Percentiles rank a stretch among this genome's conserved stretches.
These are phyloP conservation scores for Lantana camara DNA, from an alignment of 257 asterid genomes.

Conservation along the genomic window DNA sequence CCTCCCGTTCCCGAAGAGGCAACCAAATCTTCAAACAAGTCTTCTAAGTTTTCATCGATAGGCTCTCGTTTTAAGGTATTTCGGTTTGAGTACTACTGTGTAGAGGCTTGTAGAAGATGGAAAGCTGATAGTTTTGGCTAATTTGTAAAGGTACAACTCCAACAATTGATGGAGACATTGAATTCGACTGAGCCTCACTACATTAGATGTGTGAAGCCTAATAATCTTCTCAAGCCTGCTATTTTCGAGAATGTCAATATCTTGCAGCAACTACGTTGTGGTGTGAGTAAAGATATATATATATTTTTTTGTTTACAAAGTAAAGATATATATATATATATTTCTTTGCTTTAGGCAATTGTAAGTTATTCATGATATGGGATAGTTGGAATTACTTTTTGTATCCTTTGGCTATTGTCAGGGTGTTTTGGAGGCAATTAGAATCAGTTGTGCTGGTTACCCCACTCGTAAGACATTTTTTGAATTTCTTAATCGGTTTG, in stretches of 20 bases:
- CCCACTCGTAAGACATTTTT: slow-evolving; percentile 94
- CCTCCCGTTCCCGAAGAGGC: slow-evolving; percentile 85
- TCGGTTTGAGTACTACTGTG: not conserved
- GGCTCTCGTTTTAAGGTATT: slow-evolving; percentile 94
- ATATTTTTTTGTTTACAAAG: too few species aligned
- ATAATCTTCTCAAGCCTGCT: slow-evolving; percentile 90
- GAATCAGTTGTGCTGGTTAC: slow-evolving; percentile 99
- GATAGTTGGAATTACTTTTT: not conserved
- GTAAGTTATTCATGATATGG: not conserved
- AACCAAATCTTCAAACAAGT: slow-evolving; percentile 77
- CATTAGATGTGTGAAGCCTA: slow-evolving; percentile 98
- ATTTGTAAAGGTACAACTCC: slow-evolving; percentile 85
- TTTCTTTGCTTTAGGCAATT: slow-evolving; percentile 7
- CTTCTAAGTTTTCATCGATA: slow-evolving; percentile 94
- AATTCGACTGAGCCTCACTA: slow-evolving; percentile 98
- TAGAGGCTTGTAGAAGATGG: slow-evolving; percentile 1
- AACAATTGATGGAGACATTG: slow-evolving; percentile 91
- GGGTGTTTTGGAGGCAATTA: slow-evolving; percentile 97
- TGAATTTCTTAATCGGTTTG: slow-evolving; percentile 86
- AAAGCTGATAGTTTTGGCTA: slow-evolving; percentile 37
- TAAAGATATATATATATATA: too few species aligned
- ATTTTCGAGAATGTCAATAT: slow-evolving; percentile 84
- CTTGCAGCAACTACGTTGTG: slow-evolving; percentile 98
- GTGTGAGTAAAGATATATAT: slow-evolving; percentile 78
- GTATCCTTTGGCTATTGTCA: slow-evolving; percentile 29